phyloP scores from a whole-genome alignment of 345 rosid species.

The Citrus sp. region DNA sequence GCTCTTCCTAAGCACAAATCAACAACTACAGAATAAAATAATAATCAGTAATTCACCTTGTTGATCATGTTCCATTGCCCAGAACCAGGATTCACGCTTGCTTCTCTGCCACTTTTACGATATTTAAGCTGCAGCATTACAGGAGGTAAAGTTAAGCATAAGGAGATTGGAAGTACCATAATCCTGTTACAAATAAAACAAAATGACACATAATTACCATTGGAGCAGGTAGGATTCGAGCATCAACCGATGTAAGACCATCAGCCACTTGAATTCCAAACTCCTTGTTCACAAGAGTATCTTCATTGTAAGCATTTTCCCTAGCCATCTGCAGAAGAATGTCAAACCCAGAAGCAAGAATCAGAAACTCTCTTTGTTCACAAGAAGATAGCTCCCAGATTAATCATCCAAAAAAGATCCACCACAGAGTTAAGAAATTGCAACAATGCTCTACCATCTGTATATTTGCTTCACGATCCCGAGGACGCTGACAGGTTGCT shows the following conservation, averaged over 20 bases:
- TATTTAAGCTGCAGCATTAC: slow-evolving; percentile 56
- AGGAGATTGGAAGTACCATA: background rate
- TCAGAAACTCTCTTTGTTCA: too few species aligned
- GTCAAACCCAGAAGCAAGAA: background rate
- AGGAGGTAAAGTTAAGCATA: background rate
- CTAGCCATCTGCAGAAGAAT: slow-evolving; percentile 35
- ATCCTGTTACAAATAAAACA: background rate
- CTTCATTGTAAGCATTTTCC: slow-evolving; percentile 1
- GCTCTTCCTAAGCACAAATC: background rate
- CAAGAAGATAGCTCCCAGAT: background rate
- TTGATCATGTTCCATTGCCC: slow-evolving; percentile 89
- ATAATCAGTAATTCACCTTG: slow-evolving; percentile 35
- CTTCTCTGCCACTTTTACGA: slow-evolving; percentile 46
- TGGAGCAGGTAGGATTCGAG: slow-evolving; percentile 72
- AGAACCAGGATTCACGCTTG: slow-evolving; percentile 38
- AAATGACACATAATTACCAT: slow-evolving; percentile 26
- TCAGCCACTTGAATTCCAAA: slow-evolving; percentile 54
- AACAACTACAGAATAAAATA: background rate
- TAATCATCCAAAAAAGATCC: background rate
- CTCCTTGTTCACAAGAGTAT: slow-evolving; percentile 25
- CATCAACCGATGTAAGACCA: slow-evolving; percentile 40
- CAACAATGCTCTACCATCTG: slow-evolving; percentile 9
- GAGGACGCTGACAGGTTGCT: slow-evolving; percentile 78
- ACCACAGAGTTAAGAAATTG: background rate
- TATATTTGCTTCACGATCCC: slow-evolving; percentile 27